Percentiles rank a stretch among this genome's conserved stretches.
Evolutionary conservation across 1,284 basidiomycete species (phyloP).

Genomic region (Polyporus tsugae): DNA sequence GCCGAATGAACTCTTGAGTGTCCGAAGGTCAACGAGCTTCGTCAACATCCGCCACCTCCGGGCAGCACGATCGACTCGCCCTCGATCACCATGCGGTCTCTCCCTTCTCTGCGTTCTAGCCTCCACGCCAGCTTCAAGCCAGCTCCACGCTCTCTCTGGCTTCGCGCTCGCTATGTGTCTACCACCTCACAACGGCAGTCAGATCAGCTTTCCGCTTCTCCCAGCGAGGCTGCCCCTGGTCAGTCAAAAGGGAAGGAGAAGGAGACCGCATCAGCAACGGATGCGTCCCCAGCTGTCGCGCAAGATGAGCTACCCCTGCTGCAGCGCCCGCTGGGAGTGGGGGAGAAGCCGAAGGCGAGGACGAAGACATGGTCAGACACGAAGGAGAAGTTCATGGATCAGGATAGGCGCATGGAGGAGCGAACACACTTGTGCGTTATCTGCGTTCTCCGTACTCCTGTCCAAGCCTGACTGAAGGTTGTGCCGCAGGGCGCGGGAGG

Average conservation of each 20-base stretch:
- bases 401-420: constrained; percentile 75
- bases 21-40: background rate
- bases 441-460: background rate
- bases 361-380: constrained; percentile 72
- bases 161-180: constrained; percentile 18
- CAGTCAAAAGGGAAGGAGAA: constrained; percentile 30
- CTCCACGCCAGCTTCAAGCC: background rate
- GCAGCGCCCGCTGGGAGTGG: constrained; percentile 79
- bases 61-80: background rate
- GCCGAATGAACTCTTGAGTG: background rate
- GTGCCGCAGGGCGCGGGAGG: constrained; percentile 80
- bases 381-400: constrained; percentile 76
- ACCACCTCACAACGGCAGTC: constrained; percentile 17
- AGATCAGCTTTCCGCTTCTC: constrained; percentile 13
- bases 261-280: constrained; percentile 15
- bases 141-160: background rate
- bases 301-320: constrained; percentile 60
- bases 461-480: constrained; percentile 3
- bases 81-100: constrained; percentile 10
- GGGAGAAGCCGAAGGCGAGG: constrained; percentile 62
- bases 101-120: constrained; percentile 7
- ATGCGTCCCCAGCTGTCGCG: constrained; percentile 3
- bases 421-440: constrained; percentile 73
- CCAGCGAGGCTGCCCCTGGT: background rate
- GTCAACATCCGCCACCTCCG: no score